These are phyloP conservation scores for Aphanomyces euteiches DNA, from an alignment of 352 stramenopile genomes.

Conservation along the genomic window DNA sequence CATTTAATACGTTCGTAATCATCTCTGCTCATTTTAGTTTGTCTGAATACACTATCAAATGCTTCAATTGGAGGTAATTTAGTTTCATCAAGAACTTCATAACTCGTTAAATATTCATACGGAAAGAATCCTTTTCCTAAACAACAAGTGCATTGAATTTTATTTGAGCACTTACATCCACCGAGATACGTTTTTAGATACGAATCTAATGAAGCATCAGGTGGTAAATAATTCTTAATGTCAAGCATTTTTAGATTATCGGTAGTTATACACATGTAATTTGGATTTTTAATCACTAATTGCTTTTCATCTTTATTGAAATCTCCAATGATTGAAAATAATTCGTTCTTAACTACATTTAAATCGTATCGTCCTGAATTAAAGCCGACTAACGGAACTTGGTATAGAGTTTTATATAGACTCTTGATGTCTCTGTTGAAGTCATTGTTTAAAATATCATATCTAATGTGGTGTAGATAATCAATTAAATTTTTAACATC, in stretches of 20 bases:
- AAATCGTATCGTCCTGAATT: conserved; percentile 11
- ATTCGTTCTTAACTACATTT: conserved; percentile 4
- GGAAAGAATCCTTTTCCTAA: conserved; percentile 7
- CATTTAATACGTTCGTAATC: conserved; percentile 38
- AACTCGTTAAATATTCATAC: conserved; percentile 7
- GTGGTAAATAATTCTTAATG: not conserved
- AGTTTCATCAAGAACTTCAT: not conserved
- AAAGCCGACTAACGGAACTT: not conserved
- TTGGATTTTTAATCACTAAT: not conserved
- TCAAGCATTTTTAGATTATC: not conserved
- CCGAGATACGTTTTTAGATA: not conserved
- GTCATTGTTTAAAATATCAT: too few species aligned
- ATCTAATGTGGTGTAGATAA: too few species aligned
- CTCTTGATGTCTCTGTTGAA: too few species aligned
- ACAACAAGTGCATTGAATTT: not conserved
- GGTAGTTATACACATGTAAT: not conserved
- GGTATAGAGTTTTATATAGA: too few species aligned
- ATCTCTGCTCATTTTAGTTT: conserved; percentile 30
- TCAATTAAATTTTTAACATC: too few species aligned
- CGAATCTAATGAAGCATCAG: not conserved
- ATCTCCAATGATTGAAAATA: not conserved
- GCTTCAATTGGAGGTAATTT: conserved; percentile 14
- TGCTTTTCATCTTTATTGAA: not conserved
- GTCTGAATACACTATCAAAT: not conserved
- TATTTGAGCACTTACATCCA: conserved; percentile 1